Percentiles rank a stretch among this genome's conserved stretches.
Conservation (phyloP, 2,329 filamentous ascomycete genomes). For the Fonsecaea pugnacius region DNA sequence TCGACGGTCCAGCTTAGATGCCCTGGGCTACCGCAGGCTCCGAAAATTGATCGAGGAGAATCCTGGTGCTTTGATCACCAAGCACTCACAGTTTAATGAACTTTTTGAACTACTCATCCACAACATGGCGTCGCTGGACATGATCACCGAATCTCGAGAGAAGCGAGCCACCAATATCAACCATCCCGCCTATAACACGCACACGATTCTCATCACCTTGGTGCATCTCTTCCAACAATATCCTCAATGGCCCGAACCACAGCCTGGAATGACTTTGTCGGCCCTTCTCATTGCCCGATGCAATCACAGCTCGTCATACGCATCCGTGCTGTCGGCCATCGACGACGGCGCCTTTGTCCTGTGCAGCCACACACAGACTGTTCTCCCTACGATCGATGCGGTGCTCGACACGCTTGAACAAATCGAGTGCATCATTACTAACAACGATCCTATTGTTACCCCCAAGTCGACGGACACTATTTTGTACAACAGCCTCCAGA, state of each 20-base stretch:
- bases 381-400: conserved; percentile 29
- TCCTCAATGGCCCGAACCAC: conserved; percentile 33
- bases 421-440: conserved; percentile 30
- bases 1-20: conserved; percentile 30
- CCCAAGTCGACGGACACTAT: conserved; percentile 27
- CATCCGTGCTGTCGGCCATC: conserved; percentile 22
- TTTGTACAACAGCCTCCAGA: conserved; percentile 28
- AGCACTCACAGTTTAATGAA: conserved; percentile 31
- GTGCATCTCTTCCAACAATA: conserved; percentile 32
- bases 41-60: conserved; percentile 32
- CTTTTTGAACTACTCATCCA: conserved; percentile 31
- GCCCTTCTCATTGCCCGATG: conserved; percentile 33
- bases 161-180: conserved; percentile 24
- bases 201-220: conserved; percentile 33
- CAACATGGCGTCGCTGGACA: conserved; percentile 28
- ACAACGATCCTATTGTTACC: conserved; percentile 29
- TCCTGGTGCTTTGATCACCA: conserved; percentile 32
- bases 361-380: conserved; percentile 19
- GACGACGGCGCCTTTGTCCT: conserved; percentile 29
- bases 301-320: conserved; percentile 31
- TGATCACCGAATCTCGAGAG: conserved; percentile 26
- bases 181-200: conserved; percentile 34
- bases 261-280: conserved; percentile 32
- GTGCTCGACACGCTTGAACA: conserved; percentile 33
- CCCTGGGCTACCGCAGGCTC: conserved; percentile 34